A percentile compares a stretch with the other conserved stretches of the same genome.
These are phyloP conservation scores for Domatiomyces catenatus DNA, from an alignment of 2,329 filamentous ascomycete species.

Conservation along the genomic window DNA sequence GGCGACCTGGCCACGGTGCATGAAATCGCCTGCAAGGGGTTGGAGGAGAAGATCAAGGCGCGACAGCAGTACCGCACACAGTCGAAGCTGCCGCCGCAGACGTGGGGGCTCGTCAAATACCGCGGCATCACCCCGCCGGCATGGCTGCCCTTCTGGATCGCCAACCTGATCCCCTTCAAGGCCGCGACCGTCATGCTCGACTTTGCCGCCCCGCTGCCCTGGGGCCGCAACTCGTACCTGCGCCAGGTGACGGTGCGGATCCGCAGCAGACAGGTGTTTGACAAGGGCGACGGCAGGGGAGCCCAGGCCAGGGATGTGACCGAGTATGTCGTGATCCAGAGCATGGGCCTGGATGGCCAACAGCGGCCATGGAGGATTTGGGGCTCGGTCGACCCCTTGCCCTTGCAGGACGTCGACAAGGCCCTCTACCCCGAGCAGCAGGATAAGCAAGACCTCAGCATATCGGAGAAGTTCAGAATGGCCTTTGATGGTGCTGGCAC, in stretches of 20 bases:
- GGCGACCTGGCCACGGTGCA: constrained; percentile 24
- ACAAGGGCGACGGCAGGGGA: constrained; percentile 8
- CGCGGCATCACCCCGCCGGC: constrained; percentile 22
- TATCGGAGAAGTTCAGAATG: neutral
- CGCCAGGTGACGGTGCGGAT: constrained; percentile 27
- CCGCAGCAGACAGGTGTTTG: constrained; percentile 24
- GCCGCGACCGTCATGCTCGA: constrained; percentile 28
- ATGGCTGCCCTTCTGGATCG: constrained; percentile 15
- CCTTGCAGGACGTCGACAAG: constrained; percentile 8
- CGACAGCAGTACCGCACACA: neutral
- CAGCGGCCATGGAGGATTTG: constrained; percentile 35
- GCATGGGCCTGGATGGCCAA: constrained; percentile 27
- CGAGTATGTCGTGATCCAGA: constrained; percentile 39
- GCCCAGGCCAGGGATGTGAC: constrained; percentile 8
- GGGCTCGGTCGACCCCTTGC: constrained; percentile 22
- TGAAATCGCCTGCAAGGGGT: constrained; percentile 25
- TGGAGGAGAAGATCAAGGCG: constrained; percentile 21
- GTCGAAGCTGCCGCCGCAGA: neutral
- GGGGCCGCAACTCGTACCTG: constrained; percentile 24
- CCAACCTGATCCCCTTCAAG: constrained; percentile 21
- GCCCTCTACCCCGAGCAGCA: constrained; percentile 5
- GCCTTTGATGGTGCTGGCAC: neutral
- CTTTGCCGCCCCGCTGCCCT: constrained; percentile 27
- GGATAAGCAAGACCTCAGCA: constrained; percentile 1
- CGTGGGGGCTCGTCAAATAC: constrained; percentile 8